Percentiles rank a stretch among this genome's conserved stretches.
Conservation (phyloP, 2,329 filamentous ascomycete genomes). For the Escovopsis sp. region DNA sequence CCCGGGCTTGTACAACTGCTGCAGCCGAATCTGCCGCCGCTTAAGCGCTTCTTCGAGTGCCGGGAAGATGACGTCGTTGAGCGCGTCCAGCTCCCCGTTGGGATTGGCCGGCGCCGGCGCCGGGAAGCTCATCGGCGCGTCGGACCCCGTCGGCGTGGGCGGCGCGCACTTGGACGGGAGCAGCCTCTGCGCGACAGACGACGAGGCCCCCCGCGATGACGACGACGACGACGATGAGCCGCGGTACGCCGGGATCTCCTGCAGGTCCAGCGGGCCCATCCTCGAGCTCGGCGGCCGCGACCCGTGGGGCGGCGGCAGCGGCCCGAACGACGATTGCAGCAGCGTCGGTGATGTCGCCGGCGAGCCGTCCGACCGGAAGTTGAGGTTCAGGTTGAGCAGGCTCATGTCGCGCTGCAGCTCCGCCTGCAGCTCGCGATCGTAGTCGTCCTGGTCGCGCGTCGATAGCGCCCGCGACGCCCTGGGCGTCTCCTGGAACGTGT, state of each 20-base stretch:
- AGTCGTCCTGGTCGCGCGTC: constrained; percentile 28
- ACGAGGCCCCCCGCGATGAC: not conserved
- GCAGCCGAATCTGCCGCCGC: constrained; percentile 52
- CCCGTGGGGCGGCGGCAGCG: constrained; percentile 21
- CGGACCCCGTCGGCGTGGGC: constrained; percentile 15
- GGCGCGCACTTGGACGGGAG: constrained; percentile 9
- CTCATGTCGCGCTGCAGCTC: constrained; percentile 50
- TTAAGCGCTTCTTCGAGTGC: constrained; percentile 84
- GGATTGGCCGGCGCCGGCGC: constrained; percentile 40
- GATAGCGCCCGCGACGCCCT: constrained; percentile 32
- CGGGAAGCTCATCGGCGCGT: constrained; percentile 37
- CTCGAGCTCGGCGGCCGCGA: constrained; percentile 25
- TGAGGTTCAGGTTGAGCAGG: constrained; percentile 33
- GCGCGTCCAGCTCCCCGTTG: constrained; percentile 63
- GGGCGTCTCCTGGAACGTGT: constrained; percentile 31
- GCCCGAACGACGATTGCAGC: constrained; percentile 11
- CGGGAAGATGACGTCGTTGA: constrained; percentile 84
- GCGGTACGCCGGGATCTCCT: constrained; percentile 42
- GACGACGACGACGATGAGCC: constrained; percentile 14
- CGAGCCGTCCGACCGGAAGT: constrained; percentile 2
- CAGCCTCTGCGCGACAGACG: constrained; percentile 8
- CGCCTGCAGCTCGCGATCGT: constrained; percentile 44
- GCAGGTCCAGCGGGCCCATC: constrained; percentile 27
- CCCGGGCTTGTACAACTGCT: constrained; percentile 32
- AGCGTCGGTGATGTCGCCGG: constrained; percentile 4